These are phyloP conservation scores for Rhizopogon roseolus DNA, from an alignment of 768 basidiomycete species.

Conservation along the genomic window DNA sequence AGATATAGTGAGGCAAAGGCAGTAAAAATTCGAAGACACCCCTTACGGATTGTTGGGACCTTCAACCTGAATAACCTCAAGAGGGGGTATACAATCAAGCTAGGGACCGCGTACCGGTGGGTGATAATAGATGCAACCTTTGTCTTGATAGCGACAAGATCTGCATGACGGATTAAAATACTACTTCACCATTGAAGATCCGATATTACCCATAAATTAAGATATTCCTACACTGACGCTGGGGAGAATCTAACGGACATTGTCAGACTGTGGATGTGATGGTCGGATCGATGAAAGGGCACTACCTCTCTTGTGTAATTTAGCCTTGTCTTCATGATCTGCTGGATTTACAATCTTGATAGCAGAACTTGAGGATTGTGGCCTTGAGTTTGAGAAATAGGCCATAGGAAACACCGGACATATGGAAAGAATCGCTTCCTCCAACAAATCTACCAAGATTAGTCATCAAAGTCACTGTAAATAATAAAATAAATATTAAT, in stretches of 20 bases:
- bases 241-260: constrained; percentile 48
- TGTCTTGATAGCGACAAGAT: constrained; percentile 80
- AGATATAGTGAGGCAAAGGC: neutral
- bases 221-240: constrained; percentile 86
- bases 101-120: constrained; percentile 46
- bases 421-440: neutral
- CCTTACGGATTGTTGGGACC: constrained; percentile 20
- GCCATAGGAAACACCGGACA: constrained; percentile 41
- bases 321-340: constrained; percentile 34
- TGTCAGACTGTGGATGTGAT: constrained; percentile 7
- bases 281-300: neutral
- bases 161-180: constrained; percentile 31
- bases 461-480: neutral
- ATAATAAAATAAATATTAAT: no score
- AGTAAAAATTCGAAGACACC: constrained; percentile 1
- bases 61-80: constrained; percentile 11
- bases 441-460: neutral
- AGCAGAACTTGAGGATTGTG: constrained; percentile 53
- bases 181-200: neutral
- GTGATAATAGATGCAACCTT: constrained; percentile 82
- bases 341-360: constrained; percentile 70
- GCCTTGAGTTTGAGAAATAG: constrained; percentile 63
- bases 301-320: constrained; percentile 55
- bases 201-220: constrained; percentile 77
- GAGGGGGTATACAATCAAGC: neutral